These are phyloP conservation scores for Eucalyptus tenuipes DNA, from an alignment of 345 rosid genomes.

Conservation along the genomic window DNA sequence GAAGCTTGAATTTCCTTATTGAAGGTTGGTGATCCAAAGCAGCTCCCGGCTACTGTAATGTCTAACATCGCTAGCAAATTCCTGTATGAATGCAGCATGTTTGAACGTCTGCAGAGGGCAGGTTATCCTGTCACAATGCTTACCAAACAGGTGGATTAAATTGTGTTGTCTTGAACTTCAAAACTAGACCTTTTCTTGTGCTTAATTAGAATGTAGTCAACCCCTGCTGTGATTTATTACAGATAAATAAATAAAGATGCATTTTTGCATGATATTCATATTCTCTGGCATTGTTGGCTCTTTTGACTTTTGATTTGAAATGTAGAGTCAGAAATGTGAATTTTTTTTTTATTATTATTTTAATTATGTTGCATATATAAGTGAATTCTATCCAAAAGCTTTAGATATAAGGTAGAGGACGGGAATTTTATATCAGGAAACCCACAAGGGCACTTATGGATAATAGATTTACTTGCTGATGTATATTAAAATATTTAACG, in stretches of 20 bases:
- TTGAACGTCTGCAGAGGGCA: constrained; percentile 94
- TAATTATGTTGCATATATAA: background rate
- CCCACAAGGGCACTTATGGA: background rate
- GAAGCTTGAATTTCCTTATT: background rate
- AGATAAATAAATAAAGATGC: background rate
- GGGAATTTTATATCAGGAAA: background rate
- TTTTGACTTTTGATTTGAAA: background rate
- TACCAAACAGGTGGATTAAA: constrained; percentile 62
- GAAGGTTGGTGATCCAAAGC: constrained; percentile 98
- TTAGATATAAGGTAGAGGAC: background rate
- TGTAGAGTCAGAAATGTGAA: background rate
- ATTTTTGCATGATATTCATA: background rate
- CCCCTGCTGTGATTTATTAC: background rate
- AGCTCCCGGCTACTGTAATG: constrained; percentile 97
- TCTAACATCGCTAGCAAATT: constrained; percentile 88
- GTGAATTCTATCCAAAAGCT: background rate
- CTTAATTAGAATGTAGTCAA: background rate
- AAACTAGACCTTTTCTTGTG: background rate
- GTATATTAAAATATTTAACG: background rate
- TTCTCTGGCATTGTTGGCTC: background rate
- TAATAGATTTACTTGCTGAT: background rate
- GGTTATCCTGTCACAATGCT: constrained; percentile 92
- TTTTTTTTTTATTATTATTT: background rate
- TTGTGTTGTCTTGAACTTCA: background rate
- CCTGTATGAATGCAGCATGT: constrained; percentile 90